Percentiles rank a stretch among this genome's conserved stretches.
phyloP scores from a whole-genome alignment of 202 grass and related monocot species.

The Zoysia matrella region DNA sequence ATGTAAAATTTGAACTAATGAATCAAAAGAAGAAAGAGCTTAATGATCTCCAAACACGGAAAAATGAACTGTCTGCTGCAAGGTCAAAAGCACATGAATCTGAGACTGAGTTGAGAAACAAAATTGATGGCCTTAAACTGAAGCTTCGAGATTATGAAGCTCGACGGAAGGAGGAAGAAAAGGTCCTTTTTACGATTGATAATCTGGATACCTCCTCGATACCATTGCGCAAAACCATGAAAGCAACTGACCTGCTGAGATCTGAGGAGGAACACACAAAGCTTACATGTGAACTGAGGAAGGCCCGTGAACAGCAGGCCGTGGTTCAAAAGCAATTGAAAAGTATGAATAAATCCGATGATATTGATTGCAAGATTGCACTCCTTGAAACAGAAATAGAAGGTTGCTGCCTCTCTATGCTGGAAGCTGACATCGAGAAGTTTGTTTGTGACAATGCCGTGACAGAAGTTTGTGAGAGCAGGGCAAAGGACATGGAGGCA shows the following conservation, averaged over 20 bases:
- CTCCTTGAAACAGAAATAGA: constrained; percentile 55
- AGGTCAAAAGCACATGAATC: constrained; percentile 50
- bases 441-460: constrained; percentile 50
- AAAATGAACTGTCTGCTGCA: constrained; percentile 46
- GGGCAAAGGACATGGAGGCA: constrained; percentile 41
- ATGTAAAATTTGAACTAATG: constrained; percentile 46
- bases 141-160: constrained; percentile 69
- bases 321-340: constrained; percentile 60
- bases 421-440: constrained; percentile 59
- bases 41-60: constrained; percentile 43
- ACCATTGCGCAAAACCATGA: constrained; percentile 39
- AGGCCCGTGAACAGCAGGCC: constrained; percentile 50
- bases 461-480: constrained; percentile 47
- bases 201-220: constrained; percentile 43
- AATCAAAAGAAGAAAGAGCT: constrained; percentile 73
- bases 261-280: constrained; percentile 75
- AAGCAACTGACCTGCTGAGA: constrained; percentile 80
- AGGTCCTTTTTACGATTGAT: constrained; percentile 80
- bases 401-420: constrained; percentile 40
- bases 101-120: constrained; percentile 68
- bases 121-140: constrained; percentile 72
- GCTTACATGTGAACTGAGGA: constrained; percentile 63
- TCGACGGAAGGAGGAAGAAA: constrained; percentile 74
- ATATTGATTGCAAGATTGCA: constrained; percentile 56
- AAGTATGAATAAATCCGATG: constrained; percentile 47